A percentile compares a stretch with the other conserved stretches of the same genome.
These are phyloP conservation scores for Pseudozyma tsukubaensis DNA, from an alignment of 1,284 basidiomycete species.

Conservation along the genomic window DNA sequence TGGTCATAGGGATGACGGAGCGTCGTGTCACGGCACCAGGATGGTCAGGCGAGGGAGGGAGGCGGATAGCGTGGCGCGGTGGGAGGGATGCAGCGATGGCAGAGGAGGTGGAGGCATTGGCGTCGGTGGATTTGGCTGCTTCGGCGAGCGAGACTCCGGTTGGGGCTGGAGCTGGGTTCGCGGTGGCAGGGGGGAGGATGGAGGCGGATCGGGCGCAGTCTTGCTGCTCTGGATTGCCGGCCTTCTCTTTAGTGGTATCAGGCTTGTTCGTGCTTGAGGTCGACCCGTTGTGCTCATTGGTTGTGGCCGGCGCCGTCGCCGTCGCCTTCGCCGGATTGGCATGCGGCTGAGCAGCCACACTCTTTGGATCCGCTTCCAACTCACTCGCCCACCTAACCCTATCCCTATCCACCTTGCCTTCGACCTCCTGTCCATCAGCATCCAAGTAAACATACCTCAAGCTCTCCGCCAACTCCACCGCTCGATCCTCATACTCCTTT, in stretches of 20 bases:
- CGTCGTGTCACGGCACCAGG: constrained; percentile 45
- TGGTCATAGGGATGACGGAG: background rate
- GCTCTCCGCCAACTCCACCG: constrained; percentile 72
- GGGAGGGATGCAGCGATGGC: constrained; percentile 22
- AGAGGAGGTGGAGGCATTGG: constrained; percentile 22
- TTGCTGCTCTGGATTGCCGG: constrained; percentile 4
- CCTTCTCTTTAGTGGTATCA: background rate
- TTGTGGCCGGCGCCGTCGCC: no score
- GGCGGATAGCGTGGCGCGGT: constrained; percentile 24
- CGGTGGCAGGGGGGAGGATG: constrained; percentile 1
- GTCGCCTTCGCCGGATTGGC: background rate
- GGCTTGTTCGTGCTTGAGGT: no score
- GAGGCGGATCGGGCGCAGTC: constrained; percentile 22
- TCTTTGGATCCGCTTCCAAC: constrained; percentile 39
- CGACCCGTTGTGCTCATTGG: no score
- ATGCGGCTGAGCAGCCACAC: constrained; percentile 45
- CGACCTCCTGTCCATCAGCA: constrained; percentile 19
- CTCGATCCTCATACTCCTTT: constrained; percentile 74
- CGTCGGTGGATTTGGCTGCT: constrained; percentile 31
- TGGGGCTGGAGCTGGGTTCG: constrained; percentile 38
- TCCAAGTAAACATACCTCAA: constrained; percentile 67
- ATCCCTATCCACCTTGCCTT: constrained; percentile 1
- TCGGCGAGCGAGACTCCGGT: constrained; percentile 46
- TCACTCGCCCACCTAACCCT: constrained; percentile 32
- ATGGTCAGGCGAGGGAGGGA: constrained; percentile 30